These are phyloP conservation scores for Ophiobolus disseminans DNA, from an alignment of 2,329 filamentous ascomycete species.

Conservation along the genomic window DNA sequence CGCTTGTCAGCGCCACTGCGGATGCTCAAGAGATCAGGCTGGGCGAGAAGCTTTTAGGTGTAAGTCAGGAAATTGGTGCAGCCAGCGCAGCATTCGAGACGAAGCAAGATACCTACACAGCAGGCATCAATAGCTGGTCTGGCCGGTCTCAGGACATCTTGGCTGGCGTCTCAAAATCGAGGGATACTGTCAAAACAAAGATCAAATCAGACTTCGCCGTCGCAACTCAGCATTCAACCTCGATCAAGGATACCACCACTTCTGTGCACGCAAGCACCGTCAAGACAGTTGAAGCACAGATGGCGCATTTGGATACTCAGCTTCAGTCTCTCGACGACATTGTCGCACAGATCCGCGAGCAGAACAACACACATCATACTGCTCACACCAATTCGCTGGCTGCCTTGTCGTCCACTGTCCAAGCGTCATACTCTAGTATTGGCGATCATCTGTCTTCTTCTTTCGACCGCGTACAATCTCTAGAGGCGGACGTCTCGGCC, in stretches of 20 bases:
- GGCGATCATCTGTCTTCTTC: conserved; percentile 73
- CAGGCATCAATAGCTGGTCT: conserved; percentile 78
- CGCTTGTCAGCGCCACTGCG: conserved; percentile 76
- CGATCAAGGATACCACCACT: conserved; percentile 82
- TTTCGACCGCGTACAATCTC: conserved; percentile 69
- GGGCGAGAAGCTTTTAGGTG: conserved; percentile 64
- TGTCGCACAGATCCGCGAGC: conserved; percentile 78
- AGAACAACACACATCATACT: conserved; percentile 80
- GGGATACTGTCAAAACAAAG: conserved; percentile 79
- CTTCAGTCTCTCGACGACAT: conserved; percentile 92
- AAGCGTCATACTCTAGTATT: conserved; percentile 75
- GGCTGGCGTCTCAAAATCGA: conserved; percentile 73
- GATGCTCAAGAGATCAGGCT: conserved; percentile 77
- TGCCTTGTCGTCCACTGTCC: conserved; percentile 70
- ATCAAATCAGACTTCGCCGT: conserved; percentile 87
- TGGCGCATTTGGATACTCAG: conserved; percentile 84
- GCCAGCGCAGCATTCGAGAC: conserved; percentile 71
- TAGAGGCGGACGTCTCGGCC: conserved; percentile 72
- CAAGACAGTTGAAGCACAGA: conserved; percentile 86
- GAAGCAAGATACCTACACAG: conserved; percentile 69
- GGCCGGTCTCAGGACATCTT: conserved; percentile 72
- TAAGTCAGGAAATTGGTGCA: conserved; percentile 70
- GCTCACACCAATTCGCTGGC: conserved; percentile 72
- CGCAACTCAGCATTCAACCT: conserved; percentile 80
- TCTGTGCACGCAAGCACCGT: conserved; percentile 91